Base-by-base conservation (phyloP, 345 rosid species). In the Ceriops tagal region DNA sequence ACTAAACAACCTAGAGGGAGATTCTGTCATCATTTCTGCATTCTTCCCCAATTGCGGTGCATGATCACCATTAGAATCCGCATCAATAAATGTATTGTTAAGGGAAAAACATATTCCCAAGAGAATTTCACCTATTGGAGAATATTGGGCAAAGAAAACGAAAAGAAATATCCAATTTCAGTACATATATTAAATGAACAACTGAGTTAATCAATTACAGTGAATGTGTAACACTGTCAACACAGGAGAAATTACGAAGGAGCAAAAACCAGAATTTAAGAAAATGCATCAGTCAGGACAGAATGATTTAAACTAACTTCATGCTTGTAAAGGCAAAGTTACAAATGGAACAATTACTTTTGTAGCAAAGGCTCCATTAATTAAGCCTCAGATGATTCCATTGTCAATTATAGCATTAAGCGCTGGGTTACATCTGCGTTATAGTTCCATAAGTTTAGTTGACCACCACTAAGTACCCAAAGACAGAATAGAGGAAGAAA, bases 81-180 rank as follows among this genome's bases (percentile, higher is more conserved):
- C 64, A 56, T 93, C 89, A 32, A 78, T 32, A 69, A 71, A 63
- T 6, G 88, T 77, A 76, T 65, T 82, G 68, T 81, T 86, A 67
- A 79, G 90, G 24, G 90, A 84, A 67, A 93, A 90, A 74, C 77
- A 75, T 74, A 93, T 82, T 69, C 77, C 73, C 18, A 95, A 52
- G 71, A 88, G 97, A 77, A 95, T 87, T 68, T 88, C 99, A 81
- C 99, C 97, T 95, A 78, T 56, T 52, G 65, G 27, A 65, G 66
- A 24, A 56, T 56, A 56, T 21, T 1, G 16, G 58, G 13, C 47
- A 31, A 75, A 68, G 57, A 58, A 47, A 62, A 68, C 55, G 57
- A 34, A 31, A 62, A 53, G 66, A 66, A 43, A 43, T 31, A 57
- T 20, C 47, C 43, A 66, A 47, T 15, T 27, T 63, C 64, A 78